Evolutionary conservation across 768 basidiomycete genomes (phyloP), one percentile per base, ranked within the genome.

Genomic region (Lyophyllum semitale): DNA sequence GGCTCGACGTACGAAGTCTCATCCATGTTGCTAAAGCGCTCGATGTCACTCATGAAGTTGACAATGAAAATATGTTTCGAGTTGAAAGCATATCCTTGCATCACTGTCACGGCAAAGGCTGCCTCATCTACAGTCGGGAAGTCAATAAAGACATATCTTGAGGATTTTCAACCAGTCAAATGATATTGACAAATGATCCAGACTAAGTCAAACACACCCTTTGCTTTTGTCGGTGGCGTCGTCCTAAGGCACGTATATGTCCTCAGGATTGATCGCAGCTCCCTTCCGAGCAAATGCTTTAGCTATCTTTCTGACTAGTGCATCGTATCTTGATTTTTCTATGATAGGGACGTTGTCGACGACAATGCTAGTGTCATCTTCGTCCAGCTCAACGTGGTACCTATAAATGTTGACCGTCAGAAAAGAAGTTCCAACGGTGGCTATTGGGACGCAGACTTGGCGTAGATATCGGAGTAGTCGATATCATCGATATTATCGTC

Each of bases 321-420:
- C 91, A 44, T 93, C 91, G 32, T 86, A 80, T 73, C 93, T 95
- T 49, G 84, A 82, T 63, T 84, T 86, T 67, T 97, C 94, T 69
- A 98, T 92, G 55, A 93, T 70, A 9, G 95, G 97, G 20, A 95
- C 81, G 47, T 93, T 93, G 70, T 98, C 97, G 54, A 98, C 85
- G 48, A 98, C 89, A 49, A 99, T 72, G 53, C 93, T 84, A 66
- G 91, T 92, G 77, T 98, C 97, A 37, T 91, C 83, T 60, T 93
- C 88, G 63, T 93, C 90, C 59, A 86, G 84, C 54, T 91, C 77
- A 63, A 95, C 87, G 60, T 87, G 81, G 75, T 94, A 96, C 78
- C 95, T 97, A 68, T 8, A 46, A 43, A 53, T 25, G 40, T 44
- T 55, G n/a, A n/a, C 35, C 27, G 25, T 53, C 26, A 37, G 38